Conservation (phyloP, 2,329 filamentous ascomycete species). For the Tolypocladium tropicale region DNA sequence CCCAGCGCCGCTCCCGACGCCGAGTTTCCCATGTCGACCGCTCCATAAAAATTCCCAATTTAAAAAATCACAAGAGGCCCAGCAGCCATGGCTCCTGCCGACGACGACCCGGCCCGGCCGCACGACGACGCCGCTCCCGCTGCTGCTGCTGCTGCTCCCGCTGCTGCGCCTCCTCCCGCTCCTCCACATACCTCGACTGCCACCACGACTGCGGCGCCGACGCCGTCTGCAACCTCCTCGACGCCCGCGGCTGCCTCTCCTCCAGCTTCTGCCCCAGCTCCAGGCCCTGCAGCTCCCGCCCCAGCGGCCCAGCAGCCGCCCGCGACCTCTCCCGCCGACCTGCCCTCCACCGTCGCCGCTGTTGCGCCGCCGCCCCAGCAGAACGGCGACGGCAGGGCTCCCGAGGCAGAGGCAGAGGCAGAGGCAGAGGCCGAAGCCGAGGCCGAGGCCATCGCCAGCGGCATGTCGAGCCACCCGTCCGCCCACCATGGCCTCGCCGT, state of each 20-base stretch:
- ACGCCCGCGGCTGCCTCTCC: background rate
- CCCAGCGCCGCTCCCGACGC: conserved; percentile 2
- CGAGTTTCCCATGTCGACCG: conserved; percentile 15
- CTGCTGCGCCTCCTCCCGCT: conserved; percentile 9
- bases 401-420: conserved; percentile 16
- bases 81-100: conserved; percentile 9
- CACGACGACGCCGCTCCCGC: conserved; percentile 17
- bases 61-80: conserved; percentile 11
- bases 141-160: conserved; percentile 10
- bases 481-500: conserved; percentile 14
- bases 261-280: background rate
- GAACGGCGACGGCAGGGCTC: conserved; percentile 21
- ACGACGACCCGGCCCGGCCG: conserved; percentile 19
- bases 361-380: conserved; percentile 12
- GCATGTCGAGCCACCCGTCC: conserved; percentile 21
- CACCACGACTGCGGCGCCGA: background rate
- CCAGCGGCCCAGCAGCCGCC: background rate
- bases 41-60: conserved; percentile 28
- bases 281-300: background rate
- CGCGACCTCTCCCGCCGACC: conserved; percentile 2
- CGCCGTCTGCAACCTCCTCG: background rate
- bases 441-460: too few species aligned
- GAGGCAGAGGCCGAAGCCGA: too few species aligned
- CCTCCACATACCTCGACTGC: conserved; percentile 2
- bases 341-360: conserved; percentile 7